Percentiles rank a stretch among this genome's conserved stretches.
phyloP scores from a whole-genome alignment of 2,329 filamentous ascomycete genomes.

The Seiridium unicorne region DNA sequence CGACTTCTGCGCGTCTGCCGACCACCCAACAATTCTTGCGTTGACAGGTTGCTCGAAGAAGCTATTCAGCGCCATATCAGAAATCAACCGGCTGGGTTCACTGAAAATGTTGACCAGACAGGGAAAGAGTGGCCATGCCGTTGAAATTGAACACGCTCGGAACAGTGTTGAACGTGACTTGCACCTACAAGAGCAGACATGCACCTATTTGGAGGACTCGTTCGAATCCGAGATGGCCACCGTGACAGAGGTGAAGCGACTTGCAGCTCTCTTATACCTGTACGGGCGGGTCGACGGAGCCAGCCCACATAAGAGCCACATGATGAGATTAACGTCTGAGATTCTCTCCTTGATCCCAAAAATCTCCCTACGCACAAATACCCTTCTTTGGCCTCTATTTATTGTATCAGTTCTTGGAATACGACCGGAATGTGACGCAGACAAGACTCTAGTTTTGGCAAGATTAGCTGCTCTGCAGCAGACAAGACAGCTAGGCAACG shows the following conservation, averaged over 20 bases:
- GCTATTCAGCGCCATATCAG: background rate
- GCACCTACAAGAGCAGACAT: background rate
- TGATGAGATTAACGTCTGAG: background rate
- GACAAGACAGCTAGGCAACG: constrained; percentile 27
- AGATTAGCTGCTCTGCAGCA: constrained; percentile 1
- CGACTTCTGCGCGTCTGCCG: background rate
- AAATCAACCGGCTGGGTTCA: background rate
- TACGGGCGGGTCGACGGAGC: background rate
- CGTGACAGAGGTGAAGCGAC: background rate
- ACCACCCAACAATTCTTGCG: background rate
- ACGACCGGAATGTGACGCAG: background rate
- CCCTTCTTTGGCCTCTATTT: background rate
- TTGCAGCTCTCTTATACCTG: background rate
- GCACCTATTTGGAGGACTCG: background rate
- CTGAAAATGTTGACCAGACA: background rate
- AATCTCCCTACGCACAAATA: background rate
- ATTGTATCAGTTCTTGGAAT: background rate
- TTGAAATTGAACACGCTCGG: background rate
- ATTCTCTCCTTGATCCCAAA: background rate
- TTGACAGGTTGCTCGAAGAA: background rate
- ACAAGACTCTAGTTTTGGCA: background rate
- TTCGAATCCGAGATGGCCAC: background rate
- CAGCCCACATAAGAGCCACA: background rate
- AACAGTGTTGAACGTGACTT: background rate
- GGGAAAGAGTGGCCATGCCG: background rate